Percentiles rank a stretch among this genome's conserved stretches.
These are phyloP conservation scores for Trametes sanguinea DNA, from an alignment of 768 basidiomycete genomes.

Conservation along the genomic window DNA sequence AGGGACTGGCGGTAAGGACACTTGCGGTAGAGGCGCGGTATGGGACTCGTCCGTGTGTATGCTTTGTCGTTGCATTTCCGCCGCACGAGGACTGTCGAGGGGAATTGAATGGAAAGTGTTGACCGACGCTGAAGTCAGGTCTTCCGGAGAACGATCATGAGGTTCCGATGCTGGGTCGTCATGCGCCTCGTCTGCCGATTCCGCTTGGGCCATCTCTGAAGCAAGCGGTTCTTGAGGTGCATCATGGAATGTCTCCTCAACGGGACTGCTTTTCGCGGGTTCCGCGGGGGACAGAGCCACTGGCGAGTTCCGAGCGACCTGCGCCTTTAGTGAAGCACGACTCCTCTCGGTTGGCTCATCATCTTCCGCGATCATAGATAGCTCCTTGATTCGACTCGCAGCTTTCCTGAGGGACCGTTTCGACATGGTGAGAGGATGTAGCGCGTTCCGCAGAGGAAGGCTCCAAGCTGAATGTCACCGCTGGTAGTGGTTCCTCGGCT, in stretches of 20 bases:
- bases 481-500: conserved; percentile 1
- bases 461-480: background rate
- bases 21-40: conserved; percentile 26
- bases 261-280: background rate
- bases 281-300: background rate
- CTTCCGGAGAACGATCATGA: conserved; percentile 26
- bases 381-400: conserved; percentile 37
- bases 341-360: conserved; percentile 57
- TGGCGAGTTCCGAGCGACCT: background rate
- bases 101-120: conserved; percentile 43
- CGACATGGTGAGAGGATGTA: background rate
- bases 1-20: conserved; percentile 14
- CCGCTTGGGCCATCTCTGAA: conserved; percentile 6
- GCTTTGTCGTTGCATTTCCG: background rate
- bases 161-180: background rate
- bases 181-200: background rate
- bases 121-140: conserved; percentile 33
- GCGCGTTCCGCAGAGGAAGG: background rate
- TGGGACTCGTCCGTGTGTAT: conserved; percentile 8
- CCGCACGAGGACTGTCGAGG: conserved; percentile 37
- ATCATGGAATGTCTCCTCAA: background rate
- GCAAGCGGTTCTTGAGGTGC: background rate
- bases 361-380: conserved; percentile 74
- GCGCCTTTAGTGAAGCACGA: conserved; percentile 10
- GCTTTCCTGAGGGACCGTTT: background rate